phyloP scores from a whole-genome alignment of 78 protist genomes.

The Dictyostelium intermedium region DNA sequence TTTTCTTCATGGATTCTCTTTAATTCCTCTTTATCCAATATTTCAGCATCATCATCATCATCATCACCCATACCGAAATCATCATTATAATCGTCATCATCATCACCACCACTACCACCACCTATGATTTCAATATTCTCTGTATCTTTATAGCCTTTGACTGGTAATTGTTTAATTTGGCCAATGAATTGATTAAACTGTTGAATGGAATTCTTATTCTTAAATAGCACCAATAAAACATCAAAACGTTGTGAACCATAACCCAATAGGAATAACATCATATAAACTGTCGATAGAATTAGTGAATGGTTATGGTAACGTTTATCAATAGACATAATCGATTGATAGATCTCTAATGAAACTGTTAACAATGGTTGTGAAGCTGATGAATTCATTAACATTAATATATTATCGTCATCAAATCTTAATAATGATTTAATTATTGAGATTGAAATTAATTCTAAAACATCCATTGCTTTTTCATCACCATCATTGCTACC shows the following conservation, averaged over 20 bases:
- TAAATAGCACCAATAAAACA: slow-evolving; percentile 1
- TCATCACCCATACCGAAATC: not conserved
- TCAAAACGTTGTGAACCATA: slow-evolving; percentile 49
- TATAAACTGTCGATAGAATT: slow-evolving; percentile 8
- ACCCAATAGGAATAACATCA: slow-evolving; percentile 24
- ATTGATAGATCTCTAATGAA: not conserved
- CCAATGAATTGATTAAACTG: not conserved
- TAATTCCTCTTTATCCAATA: not conserved
- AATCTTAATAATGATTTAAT: slow-evolving; percentile 32
- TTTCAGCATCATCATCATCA: not conserved
- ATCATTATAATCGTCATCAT: not conserved
- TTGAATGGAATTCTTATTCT: not conserved
- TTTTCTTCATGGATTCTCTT: not conserved
- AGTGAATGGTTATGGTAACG: not conserved
- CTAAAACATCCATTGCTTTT: not conserved
- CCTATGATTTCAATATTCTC: not conserved
- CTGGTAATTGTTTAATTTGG: not conserved
- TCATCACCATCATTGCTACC: not conserved
- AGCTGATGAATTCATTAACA: not conserved
- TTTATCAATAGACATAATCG: not conserved
- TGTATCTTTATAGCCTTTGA: not conserved
- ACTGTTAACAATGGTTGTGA: not conserved
- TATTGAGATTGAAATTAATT: not conserved
- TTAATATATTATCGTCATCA: slow-evolving; percentile 5
- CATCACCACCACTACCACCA: not conserved